Evolutionary conservation across 2,329 filamentous ascomycete species (phyloP).

Genomic region (Fusarium temperatum): DNA sequence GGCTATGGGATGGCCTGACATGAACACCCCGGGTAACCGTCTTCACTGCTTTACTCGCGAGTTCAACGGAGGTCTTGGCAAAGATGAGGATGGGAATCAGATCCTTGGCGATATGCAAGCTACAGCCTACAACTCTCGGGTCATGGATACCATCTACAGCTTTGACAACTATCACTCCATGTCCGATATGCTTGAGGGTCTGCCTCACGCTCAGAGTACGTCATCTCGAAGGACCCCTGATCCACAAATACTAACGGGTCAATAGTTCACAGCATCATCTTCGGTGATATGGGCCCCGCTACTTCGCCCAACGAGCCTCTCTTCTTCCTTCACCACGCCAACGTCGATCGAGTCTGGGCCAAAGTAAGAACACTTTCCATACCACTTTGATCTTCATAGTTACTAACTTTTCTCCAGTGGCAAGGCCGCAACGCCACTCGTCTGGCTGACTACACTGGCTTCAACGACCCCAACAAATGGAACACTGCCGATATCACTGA

Average conservation of each 20-base stretch:
- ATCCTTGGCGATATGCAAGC: conserved; percentile 16
- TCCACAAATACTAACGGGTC: fast-evolving
- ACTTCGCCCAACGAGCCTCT: conserved; percentile 43
- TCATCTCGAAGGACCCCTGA: fast-evolving
- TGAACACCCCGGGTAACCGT: not conserved
- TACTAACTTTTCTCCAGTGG: not conserved
- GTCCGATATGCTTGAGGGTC: conserved; percentile 1
- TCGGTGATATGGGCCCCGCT: conserved; percentile 39
- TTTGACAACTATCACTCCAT: conserved; percentile 9
- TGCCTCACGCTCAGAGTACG: conserved; percentile 21
- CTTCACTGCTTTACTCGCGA: conserved; percentile 15
- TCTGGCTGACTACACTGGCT: conserved; percentile 3
- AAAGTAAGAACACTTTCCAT: not conserved
- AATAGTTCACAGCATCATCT: conserved; percentile 26
- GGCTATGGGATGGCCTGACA: conserved; percentile 18
- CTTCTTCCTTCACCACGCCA: conserved; percentile 43
- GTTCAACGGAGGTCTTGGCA: not conserved
- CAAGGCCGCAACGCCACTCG: conserved; percentile 14
- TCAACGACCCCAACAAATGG: not conserved
- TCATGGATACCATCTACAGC: conserved; percentile 13
- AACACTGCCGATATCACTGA: not conserved
- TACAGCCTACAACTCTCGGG: not conserved
- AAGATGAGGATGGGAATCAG: not conserved
- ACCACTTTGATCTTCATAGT: fast-evolving
- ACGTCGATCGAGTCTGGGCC: conserved; percentile 38